Base-by-base conservation (phyloP, 2,329 filamentous ascomycete genomes). In the Fonsecaea monophora region DNA sequence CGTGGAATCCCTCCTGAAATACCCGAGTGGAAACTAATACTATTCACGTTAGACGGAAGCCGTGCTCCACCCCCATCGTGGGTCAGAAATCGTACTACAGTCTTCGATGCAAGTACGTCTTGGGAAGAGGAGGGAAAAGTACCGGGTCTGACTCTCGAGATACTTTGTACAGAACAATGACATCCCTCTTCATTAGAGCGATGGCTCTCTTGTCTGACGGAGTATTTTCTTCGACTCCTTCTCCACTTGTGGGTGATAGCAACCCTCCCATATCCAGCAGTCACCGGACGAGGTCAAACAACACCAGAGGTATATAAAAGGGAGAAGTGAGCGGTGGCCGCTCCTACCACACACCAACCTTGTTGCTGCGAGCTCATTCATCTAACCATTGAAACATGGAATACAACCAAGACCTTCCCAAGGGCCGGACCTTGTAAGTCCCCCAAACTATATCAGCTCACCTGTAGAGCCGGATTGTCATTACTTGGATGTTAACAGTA, bases 361-460 rank as follows among this genome's bases (percentile, higher is more conserved):
- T 50, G 18, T 30, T 30, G 5, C 1, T 30, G 21, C 45, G 4
- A 18, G 3, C 45, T 30, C 45, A 50, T 3, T 2, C n/a, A 30
- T 10, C 21, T 13, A 12, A 13, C 2, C 40, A 8, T 48, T n/a
- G 30, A 18, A 53, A 15, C 13, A 70, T 69, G 69, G 69, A 70
- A 57, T 67, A 69, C 59, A 67, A 70, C 42, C 57, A 70, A 53
- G 55, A 69, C 55, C 40, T 70, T 15, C 62, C 67, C 38, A 64
- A 66, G 37, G 63, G 62, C 55, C 54, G 54, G 30, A 18, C 35
- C 55, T n/a, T 30, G 45, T 50, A 30, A 10, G 45, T 50, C 32
- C 21, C 37, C 53, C 58, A 30, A 60, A 3, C 42, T 6, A 18
- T n/a, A 35, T 9, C 58, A 45, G 6, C 40, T 18, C 9, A 45